Percentiles rank a stretch among this genome's conserved stretches.
Evolutionary conservation across 139 green algal species (phyloP).

Genomic region (Chloropicon primus): DNA sequence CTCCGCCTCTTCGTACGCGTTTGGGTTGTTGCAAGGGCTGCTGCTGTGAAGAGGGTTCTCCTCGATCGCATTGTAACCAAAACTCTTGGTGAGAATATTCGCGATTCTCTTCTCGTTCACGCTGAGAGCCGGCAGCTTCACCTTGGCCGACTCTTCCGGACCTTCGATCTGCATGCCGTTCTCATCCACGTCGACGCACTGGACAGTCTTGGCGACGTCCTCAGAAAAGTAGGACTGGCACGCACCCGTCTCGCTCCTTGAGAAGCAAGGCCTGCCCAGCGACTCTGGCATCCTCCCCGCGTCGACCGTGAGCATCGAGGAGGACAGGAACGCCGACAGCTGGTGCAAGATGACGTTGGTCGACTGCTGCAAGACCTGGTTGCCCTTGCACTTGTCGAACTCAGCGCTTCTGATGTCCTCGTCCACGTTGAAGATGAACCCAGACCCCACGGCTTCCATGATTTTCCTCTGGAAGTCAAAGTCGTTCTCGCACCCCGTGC

Average conservation of each 20-base stretch:
- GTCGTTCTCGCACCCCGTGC: not conserved
- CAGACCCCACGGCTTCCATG: not conserved
- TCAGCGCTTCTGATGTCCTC: not conserved
- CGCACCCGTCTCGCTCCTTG: not conserved
- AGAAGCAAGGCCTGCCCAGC: not conserved
- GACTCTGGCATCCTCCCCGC: not conserved
- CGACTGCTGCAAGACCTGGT: not conserved
- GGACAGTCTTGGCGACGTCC: not conserved
- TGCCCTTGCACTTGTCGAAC: not conserved
- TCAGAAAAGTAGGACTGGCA: not conserved
- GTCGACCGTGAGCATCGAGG: not conserved
- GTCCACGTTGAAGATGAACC: not conserved
- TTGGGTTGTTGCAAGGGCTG: not conserved
- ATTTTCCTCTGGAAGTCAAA: not conserved
- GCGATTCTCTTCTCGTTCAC: not conserved
- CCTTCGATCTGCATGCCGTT: not conserved
- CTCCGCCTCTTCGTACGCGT: not conserved
- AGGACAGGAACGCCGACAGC: not conserved
- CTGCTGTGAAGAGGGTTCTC: no score
- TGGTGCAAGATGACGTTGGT: not conserved
- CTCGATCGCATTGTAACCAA: no score
- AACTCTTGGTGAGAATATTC: not conserved
- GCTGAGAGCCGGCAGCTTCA: not conserved
- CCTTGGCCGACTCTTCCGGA: not conserved
- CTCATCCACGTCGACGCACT: not conserved